A percentile compares a stretch with the other conserved stretches of the same genome.
Conservation (phyloP, 1,139 yeast genomes). For the Debaryomyces subglobosus region DNA sequence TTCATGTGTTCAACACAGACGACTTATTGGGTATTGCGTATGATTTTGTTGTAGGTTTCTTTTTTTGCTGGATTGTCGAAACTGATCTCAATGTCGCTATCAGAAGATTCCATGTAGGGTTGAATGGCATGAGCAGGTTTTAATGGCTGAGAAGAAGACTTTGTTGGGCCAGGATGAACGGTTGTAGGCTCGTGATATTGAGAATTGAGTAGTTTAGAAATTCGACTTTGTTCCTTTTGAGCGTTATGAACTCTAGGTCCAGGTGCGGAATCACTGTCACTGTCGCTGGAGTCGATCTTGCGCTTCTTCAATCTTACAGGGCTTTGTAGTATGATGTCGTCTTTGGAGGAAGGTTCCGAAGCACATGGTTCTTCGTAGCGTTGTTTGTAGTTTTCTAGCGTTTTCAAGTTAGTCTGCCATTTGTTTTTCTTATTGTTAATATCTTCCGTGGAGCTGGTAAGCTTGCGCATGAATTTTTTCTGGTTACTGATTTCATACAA, state of each 20-base stretch:
- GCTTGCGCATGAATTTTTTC: slow-evolving; percentile 19
- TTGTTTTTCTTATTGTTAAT: slow-evolving; percentile 18
- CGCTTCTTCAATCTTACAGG: slow-evolving; percentile 8
- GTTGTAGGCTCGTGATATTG: neutral
- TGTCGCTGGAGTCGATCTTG: slow-evolving; percentile 13
- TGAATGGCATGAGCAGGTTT: neutral
- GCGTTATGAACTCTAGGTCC: neutral
- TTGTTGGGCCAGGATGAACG: neutral
- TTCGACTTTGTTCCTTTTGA: neutral
- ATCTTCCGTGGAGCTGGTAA: slow-evolving; percentile 25
- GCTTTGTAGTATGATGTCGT: slow-evolving; percentile 2
- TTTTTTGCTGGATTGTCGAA: neutral
- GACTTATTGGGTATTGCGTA: neutral
- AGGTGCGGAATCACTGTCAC: slow-evolving; percentile 1
- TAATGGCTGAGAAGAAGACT: neutral
- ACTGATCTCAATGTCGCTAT: slow-evolving; percentile 8
- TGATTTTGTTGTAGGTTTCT: slow-evolving; percentile 3
- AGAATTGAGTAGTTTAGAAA: neutral
- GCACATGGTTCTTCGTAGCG: slow-evolving; percentile 8
- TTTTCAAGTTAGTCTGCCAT: slow-evolving; percentile 26
- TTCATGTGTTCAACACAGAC: neutral
- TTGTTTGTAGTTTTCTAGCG: slow-evolving; percentile 21
- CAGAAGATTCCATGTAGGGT: neutral
- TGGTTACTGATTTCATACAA: slow-evolving; percentile 27
- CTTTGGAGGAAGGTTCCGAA: neutral